A percentile compares a stretch with the other conserved stretches of the same genome.
phyloP scores from a whole-genome alignment of 352 stramenopile species.

The Pythium periplocum region DNA sequence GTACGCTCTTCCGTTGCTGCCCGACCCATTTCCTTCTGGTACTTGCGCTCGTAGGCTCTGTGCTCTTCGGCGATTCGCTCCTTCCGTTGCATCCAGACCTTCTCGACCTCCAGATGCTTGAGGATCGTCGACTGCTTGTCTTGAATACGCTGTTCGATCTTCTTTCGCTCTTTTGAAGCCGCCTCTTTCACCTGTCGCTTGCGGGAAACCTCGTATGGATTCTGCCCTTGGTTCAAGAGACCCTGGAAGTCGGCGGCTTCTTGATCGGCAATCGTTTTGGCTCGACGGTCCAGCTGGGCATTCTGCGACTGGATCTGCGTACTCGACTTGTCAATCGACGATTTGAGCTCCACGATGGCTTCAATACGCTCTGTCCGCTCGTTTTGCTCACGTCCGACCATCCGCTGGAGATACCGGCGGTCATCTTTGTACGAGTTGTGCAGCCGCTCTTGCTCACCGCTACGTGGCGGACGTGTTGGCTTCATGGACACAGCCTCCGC shows the following conservation, averaged over 20 bases:
- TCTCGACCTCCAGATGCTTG: constrained; percentile 45
- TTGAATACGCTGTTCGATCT: constrained; percentile 47
- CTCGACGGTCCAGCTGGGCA: constrained; percentile 21
- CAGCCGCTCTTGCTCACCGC: constrained; percentile 32
- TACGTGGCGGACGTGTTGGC: constrained; percentile 5
- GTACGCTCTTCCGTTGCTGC: constrained; percentile 46
- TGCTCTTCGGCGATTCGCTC: constrained; percentile 35
- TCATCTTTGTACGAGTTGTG: constrained; percentile 46
- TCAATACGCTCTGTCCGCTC: constrained; percentile 34
- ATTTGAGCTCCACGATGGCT: constrained; percentile 57
- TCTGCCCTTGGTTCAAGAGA: constrained; percentile 61
- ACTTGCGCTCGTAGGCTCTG: constrained; percentile 53
- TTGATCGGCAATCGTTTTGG: constrained; percentile 20
- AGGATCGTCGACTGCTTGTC: constrained; percentile 49
- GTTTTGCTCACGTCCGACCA: constrained; percentile 26
- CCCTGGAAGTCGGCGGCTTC: constrained; percentile 40
- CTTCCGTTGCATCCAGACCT: constrained; percentile 25
- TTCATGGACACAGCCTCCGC: too few species aligned
- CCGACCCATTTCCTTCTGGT: constrained; percentile 66
- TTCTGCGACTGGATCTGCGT: constrained; percentile 43
- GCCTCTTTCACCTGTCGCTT: constrained; percentile 31
- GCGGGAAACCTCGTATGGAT: constrained; percentile 73
- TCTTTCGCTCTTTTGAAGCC: constrained; percentile 26
- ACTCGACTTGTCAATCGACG: constrained; percentile 40
- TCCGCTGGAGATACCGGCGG: constrained; percentile 37